Conservation (phyloP, 441 rosid genomes). For the Gossypium aridum region DNA sequence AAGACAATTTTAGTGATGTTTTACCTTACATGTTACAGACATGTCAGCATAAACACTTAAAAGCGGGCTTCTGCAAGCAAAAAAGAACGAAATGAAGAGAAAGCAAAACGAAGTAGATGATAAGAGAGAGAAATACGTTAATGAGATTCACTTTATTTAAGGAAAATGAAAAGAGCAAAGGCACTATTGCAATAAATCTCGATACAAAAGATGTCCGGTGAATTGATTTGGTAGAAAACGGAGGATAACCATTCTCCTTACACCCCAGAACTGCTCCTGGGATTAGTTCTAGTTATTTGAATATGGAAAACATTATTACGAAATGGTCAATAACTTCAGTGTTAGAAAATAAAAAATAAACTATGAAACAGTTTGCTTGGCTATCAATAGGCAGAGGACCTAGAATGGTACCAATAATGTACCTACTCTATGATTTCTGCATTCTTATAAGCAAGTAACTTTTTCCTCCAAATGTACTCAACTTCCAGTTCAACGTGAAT, state of each 20-base stretch:
- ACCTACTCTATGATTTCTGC: background rate
- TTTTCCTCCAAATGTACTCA: background rate
- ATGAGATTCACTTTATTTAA: background rate
- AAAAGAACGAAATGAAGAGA: conserved; percentile 9
- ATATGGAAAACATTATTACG: background rate
- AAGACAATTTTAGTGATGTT: background rate
- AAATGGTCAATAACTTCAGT: background rate
- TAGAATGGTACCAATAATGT: background rate
- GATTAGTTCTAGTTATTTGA: background rate
- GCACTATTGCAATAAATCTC: background rate
- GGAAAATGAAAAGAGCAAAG: background rate
- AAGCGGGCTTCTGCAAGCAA: conserved; percentile 70
- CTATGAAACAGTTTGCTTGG: background rate
- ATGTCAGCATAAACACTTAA: conserved; percentile 95
- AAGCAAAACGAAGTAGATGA: background rate
- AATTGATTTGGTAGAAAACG: background rate
- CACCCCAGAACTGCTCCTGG: background rate
- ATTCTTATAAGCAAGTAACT: background rate
- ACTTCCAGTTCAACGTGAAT: background rate
- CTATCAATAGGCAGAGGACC: background rate
- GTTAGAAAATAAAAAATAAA: background rate
- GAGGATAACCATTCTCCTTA: background rate
- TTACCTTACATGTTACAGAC: conserved; percentile 95
- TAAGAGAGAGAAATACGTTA: background rate
- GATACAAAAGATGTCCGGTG: background rate